Conservation (phyloP, 2,329 filamentous ascomycete species). For the Penicillium decumbens region DNA sequence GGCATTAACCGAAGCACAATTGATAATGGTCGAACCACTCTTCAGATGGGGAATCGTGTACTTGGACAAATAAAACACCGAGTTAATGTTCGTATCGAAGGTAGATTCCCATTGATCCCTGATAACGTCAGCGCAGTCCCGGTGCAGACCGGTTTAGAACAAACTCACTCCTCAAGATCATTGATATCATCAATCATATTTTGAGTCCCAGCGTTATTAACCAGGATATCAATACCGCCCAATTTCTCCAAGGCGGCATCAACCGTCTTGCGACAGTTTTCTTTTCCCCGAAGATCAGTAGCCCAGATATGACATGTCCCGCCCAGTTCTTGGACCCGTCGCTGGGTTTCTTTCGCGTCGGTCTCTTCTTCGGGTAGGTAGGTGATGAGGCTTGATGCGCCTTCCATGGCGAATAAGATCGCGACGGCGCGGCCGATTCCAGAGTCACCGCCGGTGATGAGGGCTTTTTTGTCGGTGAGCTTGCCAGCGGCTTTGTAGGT, state of each 20-base stretch:
- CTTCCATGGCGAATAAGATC: constrained; percentile 74
- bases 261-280: constrained; percentile 65
- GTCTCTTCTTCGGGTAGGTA: constrained; percentile 71
- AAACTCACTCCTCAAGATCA: constrained; percentile 68
- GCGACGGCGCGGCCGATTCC: constrained; percentile 73
- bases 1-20: constrained; percentile 77
- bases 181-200: constrained; percentile 69
- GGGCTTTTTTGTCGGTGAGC: constrained; percentile 65
- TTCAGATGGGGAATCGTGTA: constrained; percentile 70
- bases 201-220: constrained; percentile 68
- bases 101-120: constrained; percentile 74
- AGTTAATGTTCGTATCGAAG: constrained; percentile 77
- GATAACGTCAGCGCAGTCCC: too few species aligned
- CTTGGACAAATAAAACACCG: constrained; percentile 75
- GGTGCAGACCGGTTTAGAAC: too few species aligned
- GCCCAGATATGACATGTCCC: constrained; percentile 59
- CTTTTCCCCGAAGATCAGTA: constrained; percentile 59
- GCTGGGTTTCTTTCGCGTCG: constrained; percentile 72
- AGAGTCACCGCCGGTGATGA: constrained; percentile 79
- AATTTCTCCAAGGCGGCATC: constrained; percentile 62
- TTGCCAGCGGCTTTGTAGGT: constrained; percentile 72
- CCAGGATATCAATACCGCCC: constrained; percentile 63
- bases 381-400: constrained; percentile 66
- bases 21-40: constrained; percentile 71
- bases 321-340: constrained; percentile 62